Evolutionary conservation across 106 monocot genomes (phyloP), one percentile per base, ranked within the genome.

Genomic region (Dendrobium officinale): DNA sequence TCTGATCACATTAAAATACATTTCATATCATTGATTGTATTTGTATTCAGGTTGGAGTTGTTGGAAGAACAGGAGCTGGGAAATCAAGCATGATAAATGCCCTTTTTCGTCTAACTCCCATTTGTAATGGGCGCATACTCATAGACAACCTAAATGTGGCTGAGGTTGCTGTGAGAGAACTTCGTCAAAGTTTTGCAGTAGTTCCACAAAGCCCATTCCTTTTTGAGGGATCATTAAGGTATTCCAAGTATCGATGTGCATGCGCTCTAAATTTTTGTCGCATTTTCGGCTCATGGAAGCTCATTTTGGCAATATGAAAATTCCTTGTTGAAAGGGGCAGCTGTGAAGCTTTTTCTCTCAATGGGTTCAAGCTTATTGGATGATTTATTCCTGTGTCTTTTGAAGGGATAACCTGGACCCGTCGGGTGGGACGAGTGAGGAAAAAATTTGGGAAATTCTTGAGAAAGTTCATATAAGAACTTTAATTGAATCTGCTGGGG

Each of bases 1-100:
- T 16, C 29, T 67, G 51, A 44, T 68, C 27, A 11, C 48, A 37
- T 2, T 73, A 22, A 8, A n/a, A 42, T 5, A 45, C 42, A 27
- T 9, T 54, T 78, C 37, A 16, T 56, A 11, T 37, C 15, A 37
- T n/a, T 17, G 33, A 37, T 70, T 70, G 70, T 70, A 20, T 70
- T 11, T 70, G 33, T 37, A 73, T 37, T 80, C 80, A 98, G 97
- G 91, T 98, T 88, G 97, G 97, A 83, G 85, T 98, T 72, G 86
- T 98, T 81, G 97, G 97, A 81, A 91, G 97, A 80, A 98, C 97
- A 55, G 94, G 97, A 82, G 97, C 94, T 81, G 94, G 97, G 44
- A 98, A 98, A 83, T 98, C 97, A 8, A 98, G 94, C 84, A 59
- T 98, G 27, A 82, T 98, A 59, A 95, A 99, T 95, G 98, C 95